These are phyloP conservation scores for Xanthoconium stramineum DNA, from an alignment of 768 basidiomycete species.

Conservation along the genomic window DNA sequence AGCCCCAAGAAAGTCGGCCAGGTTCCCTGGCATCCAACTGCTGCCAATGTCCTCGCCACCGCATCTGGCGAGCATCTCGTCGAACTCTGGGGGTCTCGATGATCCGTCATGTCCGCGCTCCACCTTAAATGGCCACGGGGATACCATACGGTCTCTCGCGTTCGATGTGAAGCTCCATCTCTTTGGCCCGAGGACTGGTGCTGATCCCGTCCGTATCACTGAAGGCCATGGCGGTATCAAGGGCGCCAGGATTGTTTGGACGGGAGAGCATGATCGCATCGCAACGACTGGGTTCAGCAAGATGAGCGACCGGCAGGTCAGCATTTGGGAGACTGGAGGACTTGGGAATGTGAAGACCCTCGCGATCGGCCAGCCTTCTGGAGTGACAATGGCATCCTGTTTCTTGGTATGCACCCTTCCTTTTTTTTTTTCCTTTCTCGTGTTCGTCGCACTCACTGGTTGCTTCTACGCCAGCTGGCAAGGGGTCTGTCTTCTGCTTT, in stretches of 20 bases:
- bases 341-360: slow-evolving; percentile 74
- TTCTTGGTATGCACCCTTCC: slow-evolving; percentile 54
- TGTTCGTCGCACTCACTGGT: slow-evolving; percentile 2
- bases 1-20: slow-evolving; percentile 91
- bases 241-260: slow-evolving; percentile 83
- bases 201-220: slow-evolving; percentile 73
- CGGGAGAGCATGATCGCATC: slow-evolving; percentile 85
- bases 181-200: slow-evolving; percentile 84
- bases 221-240: slow-evolving; percentile 96
- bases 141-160: slow-evolving; percentile 81
- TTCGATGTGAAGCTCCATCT: slow-evolving; percentile 91
- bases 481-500: slow-evolving; percentile 56
- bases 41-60: slow-evolving; percentile 79
- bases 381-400: slow-evolving; percentile 88
- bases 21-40: slow-evolving; percentile 90
- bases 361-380: slow-evolving; percentile 91
- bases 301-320: slow-evolving; percentile 92
- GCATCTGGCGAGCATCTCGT: slow-evolving; percentile 82
- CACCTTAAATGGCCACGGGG: slow-evolving; percentile 71
- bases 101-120: slow-evolving; percentile 61
- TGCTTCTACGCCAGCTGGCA: slow-evolving; percentile 56
- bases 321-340: slow-evolving; percentile 83
- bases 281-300: slow-evolving; percentile 96
- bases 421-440: neutral
- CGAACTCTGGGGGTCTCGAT: slow-evolving; percentile 89